phyloP scores from a whole-genome alignment of 306 rosid genomes.

The Hippophae tibetana region DNA sequence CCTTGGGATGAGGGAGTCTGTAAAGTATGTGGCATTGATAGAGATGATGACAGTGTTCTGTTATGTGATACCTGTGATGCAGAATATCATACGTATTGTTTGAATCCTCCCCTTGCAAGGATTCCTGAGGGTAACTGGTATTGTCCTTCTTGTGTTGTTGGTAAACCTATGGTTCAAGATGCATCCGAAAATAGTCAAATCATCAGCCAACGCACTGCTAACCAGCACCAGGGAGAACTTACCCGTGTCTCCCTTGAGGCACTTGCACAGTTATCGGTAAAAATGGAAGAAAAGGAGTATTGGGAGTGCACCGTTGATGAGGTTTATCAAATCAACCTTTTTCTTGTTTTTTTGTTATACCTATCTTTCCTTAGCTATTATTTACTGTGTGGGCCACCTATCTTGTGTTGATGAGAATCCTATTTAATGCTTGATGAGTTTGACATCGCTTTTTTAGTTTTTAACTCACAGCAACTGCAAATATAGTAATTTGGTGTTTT shows the following conservation, averaged over 20 bases:
- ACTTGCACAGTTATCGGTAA: slow-evolving; percentile 47
- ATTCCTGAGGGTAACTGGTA: slow-evolving; percentile 99
- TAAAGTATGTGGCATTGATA: slow-evolving; percentile 97
- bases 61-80: slow-evolving; percentile 95
- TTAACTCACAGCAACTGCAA: too few species aligned
- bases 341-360: slow-evolving; percentile 10
- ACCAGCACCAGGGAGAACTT: slow-evolving; percentile 63
- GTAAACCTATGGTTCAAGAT: slow-evolving; percentile 48
- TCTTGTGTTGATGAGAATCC: background rate
- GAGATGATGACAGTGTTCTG: slow-evolving; percentile 96
- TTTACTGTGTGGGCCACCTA: background rate
- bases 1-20: slow-evolving; percentile 99
- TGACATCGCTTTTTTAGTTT: too few species aligned
- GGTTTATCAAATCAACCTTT: slow-evolving; percentile 42
- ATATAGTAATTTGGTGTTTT: too few species aligned
- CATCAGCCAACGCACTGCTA: slow-evolving; percentile 38
- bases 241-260: slow-evolving; percentile 58
- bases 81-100: slow-evolving; percentile 97
- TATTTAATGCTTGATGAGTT: too few species aligned
- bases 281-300: slow-evolving; percentile 86
- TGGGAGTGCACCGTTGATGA: slow-evolving; percentile 67
- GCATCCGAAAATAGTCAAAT: slow-evolving; percentile 25
- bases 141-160: slow-evolving; percentile 85
- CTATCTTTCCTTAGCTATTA: background rate
- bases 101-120: slow-evolving; percentile 97